phyloP scores from a whole-genome alignment of 129 eudicot genomes.

The Daucus carota region DNA sequence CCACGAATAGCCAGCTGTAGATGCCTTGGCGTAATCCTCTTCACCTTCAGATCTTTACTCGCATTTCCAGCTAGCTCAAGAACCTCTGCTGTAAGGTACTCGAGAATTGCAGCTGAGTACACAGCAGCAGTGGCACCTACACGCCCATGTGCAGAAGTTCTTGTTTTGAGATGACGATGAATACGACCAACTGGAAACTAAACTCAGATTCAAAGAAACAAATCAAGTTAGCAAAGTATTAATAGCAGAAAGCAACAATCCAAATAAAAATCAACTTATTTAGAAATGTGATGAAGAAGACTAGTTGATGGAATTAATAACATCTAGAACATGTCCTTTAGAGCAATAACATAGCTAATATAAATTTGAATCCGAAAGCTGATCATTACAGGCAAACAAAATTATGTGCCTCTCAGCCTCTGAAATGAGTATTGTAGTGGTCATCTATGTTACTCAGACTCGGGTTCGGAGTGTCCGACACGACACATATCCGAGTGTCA shows the following conservation, averaged over 20 bases:
- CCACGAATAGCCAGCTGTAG: slow-evolving; percentile 85
- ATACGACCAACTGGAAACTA: slow-evolving; percentile 84
- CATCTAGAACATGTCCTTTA: background rate
- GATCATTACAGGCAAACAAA: background rate
- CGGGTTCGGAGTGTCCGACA: too few species aligned
- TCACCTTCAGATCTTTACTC: slow-evolving; percentile 82
- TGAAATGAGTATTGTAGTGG: too few species aligned
- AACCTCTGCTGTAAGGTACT: slow-evolving; percentile 79
- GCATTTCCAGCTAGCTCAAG: slow-evolving; percentile 84
- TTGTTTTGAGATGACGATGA: slow-evolving; percentile 66
- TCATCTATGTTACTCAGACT: too few species aligned
- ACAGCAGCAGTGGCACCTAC: slow-evolving; percentile 91
- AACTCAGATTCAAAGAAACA: background rate
- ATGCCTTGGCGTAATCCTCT: slow-evolving; percentile 83
- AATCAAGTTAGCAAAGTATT: background rate
- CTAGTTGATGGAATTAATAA: background rate
- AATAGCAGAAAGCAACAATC: background rate
- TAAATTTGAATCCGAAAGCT: background rate
- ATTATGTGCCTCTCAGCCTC: background rate
- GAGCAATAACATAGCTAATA: background rate
- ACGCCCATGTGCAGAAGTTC: slow-evolving; percentile 71
- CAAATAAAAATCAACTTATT: background rate
- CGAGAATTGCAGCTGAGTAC: slow-evolving; percentile 80
- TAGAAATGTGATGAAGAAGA: background rate
- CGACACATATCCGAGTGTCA: too few species aligned